Conservation (phyloP, 495 filamentous ascomycete genomes). For the Penicillium samsonianum region DNA sequence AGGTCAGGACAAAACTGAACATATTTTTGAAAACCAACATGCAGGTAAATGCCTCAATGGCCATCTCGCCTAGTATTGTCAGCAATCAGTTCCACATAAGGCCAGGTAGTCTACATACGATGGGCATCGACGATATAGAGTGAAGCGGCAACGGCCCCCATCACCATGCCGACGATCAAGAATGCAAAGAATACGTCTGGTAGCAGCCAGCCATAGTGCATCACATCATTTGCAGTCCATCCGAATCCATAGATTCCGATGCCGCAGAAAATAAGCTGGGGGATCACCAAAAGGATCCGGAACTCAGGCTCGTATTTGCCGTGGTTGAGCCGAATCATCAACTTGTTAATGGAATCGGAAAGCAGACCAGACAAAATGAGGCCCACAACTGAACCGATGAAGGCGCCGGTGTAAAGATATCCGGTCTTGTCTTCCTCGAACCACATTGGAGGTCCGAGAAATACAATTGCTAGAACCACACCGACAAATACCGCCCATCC, state of each 20-base stretch:
- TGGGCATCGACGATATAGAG: conserved; percentile 96
- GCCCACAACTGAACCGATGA: conserved; percentile 78
- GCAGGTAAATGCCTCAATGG: conserved; percentile 89
- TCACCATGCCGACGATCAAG: conserved; percentile 82
- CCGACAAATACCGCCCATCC: conserved; percentile 96
- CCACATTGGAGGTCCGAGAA: conserved; percentile 75
- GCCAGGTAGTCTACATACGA: conserved; percentile 54
- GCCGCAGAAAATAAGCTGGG: conserved; percentile 75
- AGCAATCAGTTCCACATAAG: conserved; percentile 3
- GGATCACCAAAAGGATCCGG: conserved; percentile 75
- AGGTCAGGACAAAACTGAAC: conserved; percentile 85
- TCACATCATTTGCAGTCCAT: conserved; percentile 59
- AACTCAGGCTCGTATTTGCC: conserved; percentile 94
- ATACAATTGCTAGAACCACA: conserved; percentile 79
- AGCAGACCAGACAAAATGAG: conserved; percentile 72
- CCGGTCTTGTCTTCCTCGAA: conserved; percentile 81
- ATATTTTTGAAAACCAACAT: conserved; percentile 92
- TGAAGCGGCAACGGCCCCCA: conserved; percentile 81
- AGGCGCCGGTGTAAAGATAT: conserved; percentile 86
- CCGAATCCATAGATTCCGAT: conserved; percentile 86
- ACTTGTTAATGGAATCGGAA: conserved; percentile 69
- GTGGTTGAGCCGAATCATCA: conserved; percentile 70
- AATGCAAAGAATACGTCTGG: conserved; percentile 78
- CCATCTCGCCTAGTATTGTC: conserved; percentile 62
- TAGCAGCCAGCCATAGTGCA: conserved; percentile 66